These are phyloP conservation scores for Drechslerella coelobrocha DNA, from an alignment of 2,329 filamentous ascomycete genomes.

Conservation along the genomic window DNA sequence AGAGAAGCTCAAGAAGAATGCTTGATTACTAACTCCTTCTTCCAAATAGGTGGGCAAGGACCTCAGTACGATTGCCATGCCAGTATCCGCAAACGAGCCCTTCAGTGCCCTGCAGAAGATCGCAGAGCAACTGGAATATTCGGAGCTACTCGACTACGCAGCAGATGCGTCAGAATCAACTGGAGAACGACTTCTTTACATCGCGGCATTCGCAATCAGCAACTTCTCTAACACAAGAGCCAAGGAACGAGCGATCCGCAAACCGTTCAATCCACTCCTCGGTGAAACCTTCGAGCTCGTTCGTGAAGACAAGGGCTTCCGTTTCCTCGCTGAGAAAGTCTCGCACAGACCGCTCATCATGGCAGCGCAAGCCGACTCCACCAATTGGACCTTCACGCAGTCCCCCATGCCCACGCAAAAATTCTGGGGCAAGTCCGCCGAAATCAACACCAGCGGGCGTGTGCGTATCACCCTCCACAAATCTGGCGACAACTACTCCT, in stretches of 20 bases:
- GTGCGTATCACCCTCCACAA: slow-evolving; percentile 78
- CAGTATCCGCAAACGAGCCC: slow-evolving; percentile 93
- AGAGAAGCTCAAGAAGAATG: background rate
- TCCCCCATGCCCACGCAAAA: slow-evolving; percentile 89
- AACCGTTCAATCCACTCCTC: slow-evolving; percentile 95
- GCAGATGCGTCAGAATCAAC: slow-evolving; percentile 65
- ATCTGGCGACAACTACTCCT: slow-evolving; percentile 82
- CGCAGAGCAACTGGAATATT: slow-evolving; percentile 91
- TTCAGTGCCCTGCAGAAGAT: slow-evolving; percentile 85
- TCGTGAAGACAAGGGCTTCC: slow-evolving; percentile 81
- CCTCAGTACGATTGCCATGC: slow-evolving; percentile 95
- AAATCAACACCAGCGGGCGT: slow-evolving; percentile 90
- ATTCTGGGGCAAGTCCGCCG: slow-evolving; percentile 97
- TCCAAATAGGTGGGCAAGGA: slow-evolving; percentile 72
- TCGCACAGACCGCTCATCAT: slow-evolving; percentile 89
- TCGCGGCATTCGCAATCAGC: slow-evolving; percentile 89
- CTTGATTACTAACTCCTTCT: background rate
- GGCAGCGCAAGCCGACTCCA: slow-evolving; percentile 89
- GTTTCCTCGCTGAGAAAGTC: slow-evolving; percentile 94
- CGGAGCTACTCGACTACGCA: slow-evolving; percentile 79
- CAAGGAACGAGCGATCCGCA: slow-evolving; percentile 89
- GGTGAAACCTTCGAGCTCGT: slow-evolving; percentile 95
- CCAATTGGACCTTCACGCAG: slow-evolving; percentile 84
- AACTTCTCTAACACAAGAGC: slow-evolving; percentile 80
- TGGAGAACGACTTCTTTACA: slow-evolving; percentile 78